Percentiles rank a stretch among this genome's conserved stretches.
Conservation (phyloP, 2,329 filamentous ascomycete genomes). For the Ceratocystis colombiana region DNA sequence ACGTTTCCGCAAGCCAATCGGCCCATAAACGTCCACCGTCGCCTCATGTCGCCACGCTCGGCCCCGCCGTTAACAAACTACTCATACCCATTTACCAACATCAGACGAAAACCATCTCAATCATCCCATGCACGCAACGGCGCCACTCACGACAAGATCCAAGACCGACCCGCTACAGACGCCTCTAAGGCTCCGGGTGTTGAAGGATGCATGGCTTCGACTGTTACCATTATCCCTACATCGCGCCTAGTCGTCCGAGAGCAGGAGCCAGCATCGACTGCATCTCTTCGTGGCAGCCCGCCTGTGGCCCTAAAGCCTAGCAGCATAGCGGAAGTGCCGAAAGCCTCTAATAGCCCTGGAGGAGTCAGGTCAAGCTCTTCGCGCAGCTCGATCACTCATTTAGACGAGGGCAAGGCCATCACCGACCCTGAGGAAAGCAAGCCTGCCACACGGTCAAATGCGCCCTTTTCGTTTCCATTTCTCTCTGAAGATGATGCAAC, state of each 20-base stretch:
- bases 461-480: background rate
- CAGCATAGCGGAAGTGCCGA: background rate
- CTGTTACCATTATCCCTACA: background rate
- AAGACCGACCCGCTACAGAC: background rate
- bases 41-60: background rate
- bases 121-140: background rate
- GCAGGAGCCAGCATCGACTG: slow-evolving; percentile 5
- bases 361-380: background rate
- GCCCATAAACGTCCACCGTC: background rate
- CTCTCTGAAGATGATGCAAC: background rate
- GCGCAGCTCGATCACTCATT: background rate
- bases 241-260: background rate
- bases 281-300: background rate
- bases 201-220: background rate
- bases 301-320: background rate
- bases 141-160: background rate
- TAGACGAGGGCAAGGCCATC: background rate
- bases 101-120: background rate
- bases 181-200: background rate
- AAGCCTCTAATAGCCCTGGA: background rate
- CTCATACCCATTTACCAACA: slow-evolving; percentile 9
- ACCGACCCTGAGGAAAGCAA: background rate
- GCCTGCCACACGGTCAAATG: background rate
- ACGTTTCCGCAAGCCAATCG: background rate
- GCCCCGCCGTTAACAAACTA: background rate